Conservation (phyloP, 148 eudicot genomes). For the Fagopyrum tataricum region DNA sequence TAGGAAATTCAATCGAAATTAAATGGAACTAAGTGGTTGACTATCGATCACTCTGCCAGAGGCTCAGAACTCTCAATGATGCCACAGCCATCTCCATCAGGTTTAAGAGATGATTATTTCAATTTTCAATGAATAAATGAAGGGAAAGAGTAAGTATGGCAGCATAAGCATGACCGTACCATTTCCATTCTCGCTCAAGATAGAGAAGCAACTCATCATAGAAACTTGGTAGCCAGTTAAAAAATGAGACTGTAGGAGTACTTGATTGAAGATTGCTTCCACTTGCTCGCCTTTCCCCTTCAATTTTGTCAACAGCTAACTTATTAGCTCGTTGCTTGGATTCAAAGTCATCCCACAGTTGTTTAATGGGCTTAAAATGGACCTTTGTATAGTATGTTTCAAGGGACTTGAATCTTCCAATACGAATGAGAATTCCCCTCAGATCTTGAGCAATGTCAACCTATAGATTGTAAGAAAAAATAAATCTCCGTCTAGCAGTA, state of each 20-base stretch:
- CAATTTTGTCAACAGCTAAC: conserved; percentile 47
- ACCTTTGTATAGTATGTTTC: conserved; percentile 78
- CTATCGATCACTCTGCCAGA: too few species aligned
- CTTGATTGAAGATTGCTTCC: conserved; percentile 38
- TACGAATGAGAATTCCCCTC: conserved; percentile 75
- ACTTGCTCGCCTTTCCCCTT: conserved; percentile 46
- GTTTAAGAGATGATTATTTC: too few species aligned
- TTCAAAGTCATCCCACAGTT: conserved; percentile 89
- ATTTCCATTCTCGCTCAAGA: conserved; percentile 99
- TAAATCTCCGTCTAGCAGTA: background rate
- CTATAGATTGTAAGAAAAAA: conserved; percentile 27
- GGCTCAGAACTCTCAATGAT: too few species aligned
- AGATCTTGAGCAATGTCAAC: conserved; percentile 84
- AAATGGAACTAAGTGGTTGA: too few species aligned
- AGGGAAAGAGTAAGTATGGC: too few species aligned
- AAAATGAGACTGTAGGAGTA: conserved; percentile 46
- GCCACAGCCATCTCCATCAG: too few species aligned
- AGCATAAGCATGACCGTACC: conserved; percentile 32
- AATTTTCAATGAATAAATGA: too few species aligned
- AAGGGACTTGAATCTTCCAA: conserved; percentile 88
- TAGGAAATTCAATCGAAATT: too few species aligned
- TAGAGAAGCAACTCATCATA: conserved; percentile 86
- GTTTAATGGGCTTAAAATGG: conserved; percentile 70
- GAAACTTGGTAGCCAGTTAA: conserved; percentile 82
- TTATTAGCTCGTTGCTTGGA: conserved; percentile 53